Base-by-base conservation (phyloP, 2,329 filamentous ascomycete genomes). In the Trichoderma hamatum region DNA sequence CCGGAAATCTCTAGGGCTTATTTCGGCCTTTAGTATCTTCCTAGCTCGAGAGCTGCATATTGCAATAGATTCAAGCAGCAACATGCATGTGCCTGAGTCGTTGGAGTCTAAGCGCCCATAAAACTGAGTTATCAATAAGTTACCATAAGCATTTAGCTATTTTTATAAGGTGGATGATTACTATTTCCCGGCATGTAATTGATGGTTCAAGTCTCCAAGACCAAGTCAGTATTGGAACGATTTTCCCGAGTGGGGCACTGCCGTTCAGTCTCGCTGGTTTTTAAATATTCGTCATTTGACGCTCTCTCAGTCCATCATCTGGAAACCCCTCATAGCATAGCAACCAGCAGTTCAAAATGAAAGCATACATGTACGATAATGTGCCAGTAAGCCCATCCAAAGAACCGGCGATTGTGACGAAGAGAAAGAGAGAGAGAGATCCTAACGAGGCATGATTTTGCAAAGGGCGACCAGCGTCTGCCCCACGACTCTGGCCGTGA, bases 401-500 rank as follows among this genome's bases (percentile, higher is more conserved):
- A 24, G 9, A 51, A 5, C 43, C 54, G 19, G 21, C 56, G 11
- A 19, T 11, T 19, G n/a, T 49, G n/a, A n/a, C 19, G 30, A 30
- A 30, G 30, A 30, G 30, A 30, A 7, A 30, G 5, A 30, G 5
- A 61, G 52, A n/a, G 39, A 43, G 39, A 61, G 52, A 30, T 56
- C 26, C 52, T 58, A 49, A 58, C 52, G n/a, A 19, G 26, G 46
- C 59, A 62, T 54, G 46, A 70, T 68, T 43, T n/a, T 67, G 72
- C 68, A 70, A 97, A 43, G 93, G 94, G 93, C 82, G 96, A 99
- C 86, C 96, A 97, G 83, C 94, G 96, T 78, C 87, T 91, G 54
- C 88, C 92, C 65, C 96, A 99, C 82, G 90, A 97, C 83, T 96
- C 93, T 24, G 92, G 93, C 75, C 89, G 88, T 73, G 77, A 84